Base-by-base conservation (phyloP, 495 filamentous ascomycete species). In the Staphylotrichum longicolle region DNA sequence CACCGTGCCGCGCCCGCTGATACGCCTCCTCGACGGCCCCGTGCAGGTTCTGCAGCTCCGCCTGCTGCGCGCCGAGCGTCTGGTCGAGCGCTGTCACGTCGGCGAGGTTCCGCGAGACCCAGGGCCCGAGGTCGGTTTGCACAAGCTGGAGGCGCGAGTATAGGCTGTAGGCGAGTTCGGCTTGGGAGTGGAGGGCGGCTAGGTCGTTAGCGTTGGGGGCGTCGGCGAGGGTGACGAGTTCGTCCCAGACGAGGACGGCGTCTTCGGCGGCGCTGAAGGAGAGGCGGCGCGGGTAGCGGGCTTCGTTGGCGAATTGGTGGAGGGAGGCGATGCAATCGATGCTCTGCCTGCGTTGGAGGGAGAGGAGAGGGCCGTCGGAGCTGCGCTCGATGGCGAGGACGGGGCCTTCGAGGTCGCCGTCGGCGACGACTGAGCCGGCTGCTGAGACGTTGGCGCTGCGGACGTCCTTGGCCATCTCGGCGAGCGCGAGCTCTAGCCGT, bases 211-310 rank as follows among this genome's bases (percentile, higher is more conserved):
- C 37, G 11, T 46, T 75, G n/a, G 77, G 76, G 47, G 85, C 77
- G 8, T 82, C 80, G 8, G 62, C 62, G 8, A 80, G 62, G 46
- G 66, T 68, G 27, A 74, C 66, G 9, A 82, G 63, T 45, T 81
- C 78, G n/a, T 82, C 72, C 88, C 91, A 94, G 30, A 70, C 75
- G n/a, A 96, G 79, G 4, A 96, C 74, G 37, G 88, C 91, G 61
- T 96, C 91, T 72, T 95, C 91, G n/a, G 92, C 93, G 46, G 85
- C 81, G 63, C 88, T 89, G 70, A 98, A 98, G 5, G 91, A 96
- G 60, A 98, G 78, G 54, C 91, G 89, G 5, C 91, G 85, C 0
- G 92, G 85, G 82, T 86, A 95, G 57, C 82, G 82, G 14, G 80
- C 78, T 48, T 88, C 83, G 57, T 83, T 77, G 70, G 7, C 71